Evolutionary conservation across 257 asterid species (phyloP), one percentile per base, ranked within the genome.

Genomic region (Fraxinus pennsylvanica): DNA sequence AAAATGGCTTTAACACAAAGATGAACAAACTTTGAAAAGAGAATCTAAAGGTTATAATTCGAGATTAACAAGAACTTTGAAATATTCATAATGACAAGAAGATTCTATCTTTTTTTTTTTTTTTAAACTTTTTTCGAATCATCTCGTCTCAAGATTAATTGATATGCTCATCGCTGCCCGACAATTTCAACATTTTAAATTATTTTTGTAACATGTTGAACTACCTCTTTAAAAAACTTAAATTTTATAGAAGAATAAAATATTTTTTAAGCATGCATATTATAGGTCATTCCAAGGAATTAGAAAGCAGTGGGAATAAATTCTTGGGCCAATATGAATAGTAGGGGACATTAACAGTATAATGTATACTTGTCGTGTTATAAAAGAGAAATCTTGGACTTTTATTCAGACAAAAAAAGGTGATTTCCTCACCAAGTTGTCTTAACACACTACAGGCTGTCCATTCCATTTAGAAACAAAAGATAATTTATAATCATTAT

Each of bases 41-140:
- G 87, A 45, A 71, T 78, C 35, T 35, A 75, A 61, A 8, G 35
- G n/a, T 65, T 82, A 76, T 78, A 43, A 74, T 69, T 69, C 76
- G 68, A 43, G 79, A 76, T 70, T 68, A 77, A 33, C 38, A 71
- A 17, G 63, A 83, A 77, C 80, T 41, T 77, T 47, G 38, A 45
- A 72, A 27, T 39, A 79, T 76, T 77, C 54, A 66, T 7, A 72
- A 39, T 32, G 73, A 69, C 69, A 38, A 19, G 81, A 76, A 73
- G 77, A 68, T 69, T 70, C 70, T 43, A 47, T 32, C 32, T 6
- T 76, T 17, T 10, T 25, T 5, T 5, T 13, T 12, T 13, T 13
- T 14, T 45, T 47, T 25, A 25, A 25, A 29, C 2, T 29, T 9
- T 43, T 43, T 43, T 12, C 0, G 50, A 43, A 43, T 43, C 17